Evolutionary conservation across 345 rosid genomes (phyloP).

Genomic region (Citrus sinensis): DVS_A1.0 CM039168.1:30213001-30213500

Average conservation of each 20-base stretch:
- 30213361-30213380: conserved; percentile 31
- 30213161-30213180: conserved; percentile 67
- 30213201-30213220: conserved; percentile 66
- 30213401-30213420: conserved; percentile 25
- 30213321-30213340: too few species aligned
- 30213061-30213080: conserved; percentile 54
- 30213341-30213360: too few species aligned
- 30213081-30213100: conserved; percentile 70
- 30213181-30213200: conserved; percentile 53
- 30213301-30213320: too few species aligned
- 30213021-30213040: background rate
- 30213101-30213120: conserved; percentile 84
- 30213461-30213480: conserved; percentile 18
- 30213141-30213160: conserved; percentile 51
- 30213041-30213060: background rate
- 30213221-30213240: conserved; percentile 11
- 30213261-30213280: too few species aligned
- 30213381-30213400: conserved; percentile 32
- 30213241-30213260: too few species aligned
- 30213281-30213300: too few species aligned
- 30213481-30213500: conserved; percentile 11
- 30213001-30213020: background rate
- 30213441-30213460: conserved; percentile 20
- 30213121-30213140: conserved; percentile 25
- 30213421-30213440: conserved; percentile 17